Base-by-base conservation (phyloP, 148 eudicot species). In the Silene latifolia region DNA sequence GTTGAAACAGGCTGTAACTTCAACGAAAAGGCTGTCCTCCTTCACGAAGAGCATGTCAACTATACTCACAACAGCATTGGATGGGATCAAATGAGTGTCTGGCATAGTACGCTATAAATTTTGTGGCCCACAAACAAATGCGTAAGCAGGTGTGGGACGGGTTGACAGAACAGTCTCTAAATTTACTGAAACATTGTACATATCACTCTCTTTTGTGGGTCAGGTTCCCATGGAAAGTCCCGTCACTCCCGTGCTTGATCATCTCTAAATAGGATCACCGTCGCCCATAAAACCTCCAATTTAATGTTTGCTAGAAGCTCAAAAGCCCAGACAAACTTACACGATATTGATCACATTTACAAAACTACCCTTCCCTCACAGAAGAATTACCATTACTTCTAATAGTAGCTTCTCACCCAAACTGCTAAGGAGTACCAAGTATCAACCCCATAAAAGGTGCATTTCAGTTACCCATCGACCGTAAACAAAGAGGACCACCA, bases 401-500 rank as follows among this genome's bases (percentile, higher is more conserved):
- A 46, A 47, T 68, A 27, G 48, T 68, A 46, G 72, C 32, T 68
- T 32, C 29, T 46, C 21, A 68, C n/a, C 42, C 67, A 29, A 58
- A 67, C 39, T 35, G 39, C 39, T 4, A 35, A 35, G 39, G 44
- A 39, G 44, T 39, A 57, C 66, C 66, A 39, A 42, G 2, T 17
- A 39, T 59, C 67, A 10, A 42, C 56, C 73, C 73, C 59, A 69
- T 8, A 69, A 69, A 8, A 46, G 8, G 5, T 9, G 24, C 27
- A 42, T 32, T 80, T 48, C 17, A 5, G 32, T 71, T 44, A 42
- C 0, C n/a, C 51, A 66, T 11, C 66, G 21, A 63, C 35, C 65
- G 57, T 15, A 23, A 11, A 62, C 58, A 21, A 17, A 21, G 46
- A 62, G 82, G 82, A 74, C 82, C 74, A 79, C 82, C 71, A 12